A percentile compares a stretch with the other conserved stretches of the same genome.
These are phyloP conservation scores for Byssochlamys sp. DNA, from an alignment of 2,329 filamentous ascomycete genomes.

Conservation along the genomic window DNA sequence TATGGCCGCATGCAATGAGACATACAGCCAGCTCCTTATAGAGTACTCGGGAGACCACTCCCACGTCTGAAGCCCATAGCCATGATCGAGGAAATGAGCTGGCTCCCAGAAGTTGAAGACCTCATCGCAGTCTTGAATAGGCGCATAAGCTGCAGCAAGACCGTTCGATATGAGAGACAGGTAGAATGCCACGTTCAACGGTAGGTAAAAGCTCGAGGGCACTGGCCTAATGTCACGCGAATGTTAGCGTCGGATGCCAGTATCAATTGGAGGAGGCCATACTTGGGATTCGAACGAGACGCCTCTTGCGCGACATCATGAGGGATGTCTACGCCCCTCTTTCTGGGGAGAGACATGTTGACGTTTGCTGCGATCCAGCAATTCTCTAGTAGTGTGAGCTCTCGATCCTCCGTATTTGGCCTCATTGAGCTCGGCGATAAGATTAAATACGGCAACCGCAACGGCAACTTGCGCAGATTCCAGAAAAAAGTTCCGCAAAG, in stretches of 20 bases:
- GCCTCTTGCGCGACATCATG: conserved; percentile 1
- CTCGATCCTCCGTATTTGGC: background rate
- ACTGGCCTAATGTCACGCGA: conserved; percentile 15
- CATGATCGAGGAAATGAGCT: conserved; percentile 83
- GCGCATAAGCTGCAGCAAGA: conserved; percentile 69
- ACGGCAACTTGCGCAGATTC: conserved; percentile 19
- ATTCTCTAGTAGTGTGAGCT: background rate
- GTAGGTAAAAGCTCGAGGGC: conserved; percentile 49
- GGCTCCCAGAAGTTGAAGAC: conserved; percentile 99
- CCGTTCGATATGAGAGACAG: conserved; percentile 65
- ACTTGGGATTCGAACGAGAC: conserved; percentile 20
- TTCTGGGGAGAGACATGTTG: conserved; percentile 13
- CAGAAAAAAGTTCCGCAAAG: conserved; percentile 17
- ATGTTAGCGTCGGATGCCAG: conserved; percentile 9
- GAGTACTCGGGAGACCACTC: conserved; percentile 93
- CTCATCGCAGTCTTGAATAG: conserved; percentile 96
- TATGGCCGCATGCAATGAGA: conserved; percentile 65
- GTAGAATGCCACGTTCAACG: conserved; percentile 69
- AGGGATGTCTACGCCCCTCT: conserved; percentile 5
- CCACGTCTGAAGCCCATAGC: conserved; percentile 93
- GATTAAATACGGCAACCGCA: conserved; percentile 13
- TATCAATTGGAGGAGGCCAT: conserved; percentile 5
- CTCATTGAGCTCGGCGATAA: conserved; percentile 5
- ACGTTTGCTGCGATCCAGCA: background rate
- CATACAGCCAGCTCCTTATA: conserved; percentile 90